Conservation (phyloP, 2,329 filamentous ascomycete genomes). For the Juglanconis sp. region DNA sequence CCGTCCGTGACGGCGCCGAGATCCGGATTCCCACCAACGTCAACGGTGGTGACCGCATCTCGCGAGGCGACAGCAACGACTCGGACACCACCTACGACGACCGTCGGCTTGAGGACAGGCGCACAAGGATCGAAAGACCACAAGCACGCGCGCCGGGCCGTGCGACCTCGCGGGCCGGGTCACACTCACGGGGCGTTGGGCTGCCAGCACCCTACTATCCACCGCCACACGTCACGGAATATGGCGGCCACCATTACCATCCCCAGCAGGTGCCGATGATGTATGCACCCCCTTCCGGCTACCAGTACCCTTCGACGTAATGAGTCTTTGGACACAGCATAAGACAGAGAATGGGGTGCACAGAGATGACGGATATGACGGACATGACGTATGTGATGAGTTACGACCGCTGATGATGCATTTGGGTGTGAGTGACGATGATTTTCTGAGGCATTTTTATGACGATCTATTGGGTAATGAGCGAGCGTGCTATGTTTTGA, state of each 20-base stretch:
- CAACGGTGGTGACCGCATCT: constrained; percentile 40
- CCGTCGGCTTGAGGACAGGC: constrained; percentile 36
- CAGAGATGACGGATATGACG: constrained; percentile 8
- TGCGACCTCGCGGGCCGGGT: constrained; percentile 49
- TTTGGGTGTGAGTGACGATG: not conserved
- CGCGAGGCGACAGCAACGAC: constrained; percentile 31
- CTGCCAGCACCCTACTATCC: not conserved
- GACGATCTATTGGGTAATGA: constrained; percentile 1
- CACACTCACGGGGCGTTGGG: constrained; percentile 31
- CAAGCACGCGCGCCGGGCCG: constrained; percentile 37
- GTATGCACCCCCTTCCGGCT: constrained; percentile 18
- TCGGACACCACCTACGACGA: constrained; percentile 48
- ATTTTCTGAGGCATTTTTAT: not conserved
- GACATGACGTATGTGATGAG: constrained; percentile 4
- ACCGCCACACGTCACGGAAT: constrained; percentile 2
- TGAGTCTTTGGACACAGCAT: not conserved
- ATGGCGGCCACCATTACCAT: constrained; percentile 1
- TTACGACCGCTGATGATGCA: constrained; percentile 2
- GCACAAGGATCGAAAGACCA: constrained; percentile 42
- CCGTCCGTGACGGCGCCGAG: constrained; percentile 57
- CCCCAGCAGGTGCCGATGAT: not conserved
- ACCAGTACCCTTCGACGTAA: constrained; percentile 5
- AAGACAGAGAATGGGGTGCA: not conserved
- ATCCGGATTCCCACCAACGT: constrained; percentile 49
- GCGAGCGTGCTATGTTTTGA: not conserved